Evolutionary conservation across 345 rosid species (phyloP).

Genomic region (Acer negundo): DNA sequence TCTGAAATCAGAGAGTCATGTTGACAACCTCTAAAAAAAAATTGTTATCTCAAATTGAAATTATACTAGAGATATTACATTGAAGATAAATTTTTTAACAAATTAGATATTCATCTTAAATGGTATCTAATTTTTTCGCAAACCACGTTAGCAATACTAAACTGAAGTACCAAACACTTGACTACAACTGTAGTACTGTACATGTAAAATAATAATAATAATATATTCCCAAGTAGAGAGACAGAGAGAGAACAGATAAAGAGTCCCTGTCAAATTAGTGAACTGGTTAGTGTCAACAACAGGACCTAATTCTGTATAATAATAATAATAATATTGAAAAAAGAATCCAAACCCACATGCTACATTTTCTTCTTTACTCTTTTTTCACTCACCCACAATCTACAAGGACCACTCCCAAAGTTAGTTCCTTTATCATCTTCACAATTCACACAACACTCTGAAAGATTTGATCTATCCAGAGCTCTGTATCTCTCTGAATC

Average conservation of each 20-base stretch:
- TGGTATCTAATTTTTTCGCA: no score
- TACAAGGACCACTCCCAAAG: not conserved
- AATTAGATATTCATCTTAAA: no score
- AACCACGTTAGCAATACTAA: not conserved
- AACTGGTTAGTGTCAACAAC: slow-evolving; percentile 26
- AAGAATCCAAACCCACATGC: not conserved
- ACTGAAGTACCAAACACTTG: not conserved
- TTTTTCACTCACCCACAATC: not conserved
- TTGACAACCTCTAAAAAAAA: no score
- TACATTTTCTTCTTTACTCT: not conserved
- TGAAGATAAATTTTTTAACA: no score
- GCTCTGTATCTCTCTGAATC: not conserved
- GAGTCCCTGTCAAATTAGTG: slow-evolving; percentile 32
- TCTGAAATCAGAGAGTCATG: no score
- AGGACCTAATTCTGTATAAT: not conserved
- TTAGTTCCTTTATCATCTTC: not conserved
- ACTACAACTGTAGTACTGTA: no score
- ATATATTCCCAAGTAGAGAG: no score
- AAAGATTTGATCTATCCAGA: not conserved
- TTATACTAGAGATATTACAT: no score
- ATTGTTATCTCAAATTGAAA: no score
- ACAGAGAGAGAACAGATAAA: slow-evolving; percentile 10
- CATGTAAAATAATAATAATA: no score
- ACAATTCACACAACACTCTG: not conserved
- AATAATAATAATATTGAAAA: not conserved